Evolutionary conservation across 2,329 filamentous ascomycete species (phyloP).

Genomic region (Fusarium sp.): DNA sequence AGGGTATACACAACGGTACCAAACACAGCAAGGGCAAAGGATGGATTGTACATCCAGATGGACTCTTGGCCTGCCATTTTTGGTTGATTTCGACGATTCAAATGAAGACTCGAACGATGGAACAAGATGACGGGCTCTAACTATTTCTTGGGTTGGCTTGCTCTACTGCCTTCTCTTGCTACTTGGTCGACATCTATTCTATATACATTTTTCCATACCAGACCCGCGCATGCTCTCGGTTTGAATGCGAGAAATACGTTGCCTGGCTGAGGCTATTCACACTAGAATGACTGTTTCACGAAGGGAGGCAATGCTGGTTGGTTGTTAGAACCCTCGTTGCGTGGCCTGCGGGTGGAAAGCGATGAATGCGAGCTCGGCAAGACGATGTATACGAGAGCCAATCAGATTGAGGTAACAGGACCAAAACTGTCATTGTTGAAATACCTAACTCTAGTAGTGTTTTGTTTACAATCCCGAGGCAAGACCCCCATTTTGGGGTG

Average conservation of each 20-base stretch:
- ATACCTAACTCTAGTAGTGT: not conserved
- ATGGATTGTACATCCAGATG: conserved; percentile 59
- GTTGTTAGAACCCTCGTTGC: not conserved
- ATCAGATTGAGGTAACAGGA: not conserved
- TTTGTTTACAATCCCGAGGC: too few relatives aligned
- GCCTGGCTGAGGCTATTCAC: conserved; percentile 1
- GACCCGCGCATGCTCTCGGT: conserved; percentile 19
- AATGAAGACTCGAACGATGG: not conserved
- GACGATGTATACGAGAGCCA: conserved; percentile 23
- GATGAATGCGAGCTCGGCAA: conserved; percentile 36
- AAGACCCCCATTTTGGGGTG: not conserved
- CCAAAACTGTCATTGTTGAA: not conserved
- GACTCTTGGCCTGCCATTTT: conserved; percentile 42
- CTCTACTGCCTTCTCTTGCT: not conserved
- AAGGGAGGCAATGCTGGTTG: conserved; percentile 10
- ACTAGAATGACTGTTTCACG: not conserved
- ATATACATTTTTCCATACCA: conserved; percentile 7
- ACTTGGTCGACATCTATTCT: not conserved
- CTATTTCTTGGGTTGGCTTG: not conserved
- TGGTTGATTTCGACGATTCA: not conserved
- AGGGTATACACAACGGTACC: conserved; percentile 56
- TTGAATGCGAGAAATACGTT: conserved; percentile 37
- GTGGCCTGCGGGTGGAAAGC: conserved; percentile 8
- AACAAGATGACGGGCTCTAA: not conserved
- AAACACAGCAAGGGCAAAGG: conserved; percentile 55